These are phyloP conservation scores for Neonectria hederae DNA, from an alignment of 2,329 filamentous ascomycete genomes.

Conservation along the genomic window DNA sequence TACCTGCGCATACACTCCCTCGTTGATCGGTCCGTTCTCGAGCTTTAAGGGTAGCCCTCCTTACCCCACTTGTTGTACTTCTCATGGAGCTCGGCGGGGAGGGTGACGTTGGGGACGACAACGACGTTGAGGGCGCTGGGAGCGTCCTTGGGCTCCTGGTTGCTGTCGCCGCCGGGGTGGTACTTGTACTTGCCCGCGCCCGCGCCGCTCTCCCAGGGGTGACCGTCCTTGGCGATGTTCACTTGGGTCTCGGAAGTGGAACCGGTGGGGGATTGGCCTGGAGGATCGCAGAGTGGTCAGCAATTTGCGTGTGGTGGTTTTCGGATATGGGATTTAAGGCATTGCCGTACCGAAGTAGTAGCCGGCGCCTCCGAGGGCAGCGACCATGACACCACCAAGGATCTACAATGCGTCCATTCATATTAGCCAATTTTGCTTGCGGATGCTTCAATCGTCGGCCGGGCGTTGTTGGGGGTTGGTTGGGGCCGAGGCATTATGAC, in stretches of 20 bases:
- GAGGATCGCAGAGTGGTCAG: slow-evolving; percentile 23
- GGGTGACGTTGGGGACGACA: slow-evolving; percentile 90
- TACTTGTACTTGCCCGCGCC: slow-evolving; percentile 76
- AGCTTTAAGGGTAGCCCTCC: slow-evolving; percentile 78
- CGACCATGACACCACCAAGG: slow-evolving; percentile 89
- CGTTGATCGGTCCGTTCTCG: slow-evolving; percentile 12
- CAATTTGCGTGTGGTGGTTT: slow-evolving; percentile 30
- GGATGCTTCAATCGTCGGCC: slow-evolving; percentile 3
- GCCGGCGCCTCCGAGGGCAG: slow-evolving; percentile 86
- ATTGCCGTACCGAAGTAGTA: slow-evolving; percentile 79
- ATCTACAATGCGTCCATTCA: slow-evolving; percentile 65
- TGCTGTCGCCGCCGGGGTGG: slow-evolving; percentile 85
- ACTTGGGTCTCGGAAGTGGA: slow-evolving; percentile 84
- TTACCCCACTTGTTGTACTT: slow-evolving; percentile 99
- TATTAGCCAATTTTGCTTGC: slow-evolving; percentile 28
- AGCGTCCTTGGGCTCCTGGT: slow-evolving; percentile 81
- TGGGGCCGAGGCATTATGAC: slow-evolving; percentile 48
- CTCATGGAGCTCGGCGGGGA: slow-evolving; percentile 94
- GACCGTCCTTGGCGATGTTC: slow-evolving; percentile 76
- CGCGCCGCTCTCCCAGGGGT: slow-evolving; percentile 88
- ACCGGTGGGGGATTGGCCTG: slow-evolving; percentile 85
- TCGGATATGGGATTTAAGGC: slow-evolving; percentile 13
- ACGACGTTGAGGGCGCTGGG: slow-evolving; percentile 96
- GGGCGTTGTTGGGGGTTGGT: slow-evolving; percentile 16
- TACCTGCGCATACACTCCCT: slow-evolving; percentile 27